A percentile compares a stretch with the other conserved stretches of the same genome.
Evolutionary conservation across 176 grass and related monocot species (phyloP).

Genomic region (Puya raimondii): DNA sequence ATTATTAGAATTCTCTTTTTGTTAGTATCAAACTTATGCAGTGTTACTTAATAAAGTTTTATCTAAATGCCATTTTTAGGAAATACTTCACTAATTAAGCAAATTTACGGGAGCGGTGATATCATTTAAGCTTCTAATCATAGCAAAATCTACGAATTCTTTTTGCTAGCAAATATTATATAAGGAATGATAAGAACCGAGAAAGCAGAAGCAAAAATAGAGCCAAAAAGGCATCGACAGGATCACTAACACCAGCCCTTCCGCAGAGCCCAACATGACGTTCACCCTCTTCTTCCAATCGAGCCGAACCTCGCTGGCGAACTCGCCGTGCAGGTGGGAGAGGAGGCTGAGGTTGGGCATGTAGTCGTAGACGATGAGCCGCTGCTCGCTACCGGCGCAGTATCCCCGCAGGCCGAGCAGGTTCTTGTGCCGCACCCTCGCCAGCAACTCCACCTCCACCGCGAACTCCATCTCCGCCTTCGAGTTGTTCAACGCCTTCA

Average conservation of each 20-base stretch:
- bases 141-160: too few species aligned
- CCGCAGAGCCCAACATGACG: constrained; percentile 34
- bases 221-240: background rate
- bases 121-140: too few species aligned
- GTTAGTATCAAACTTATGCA: too few species aligned
- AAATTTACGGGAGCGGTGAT: too few species aligned
- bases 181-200: too few species aligned
- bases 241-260: constrained; percentile 35
- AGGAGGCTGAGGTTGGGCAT: constrained; percentile 66
- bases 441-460: constrained; percentile 59
- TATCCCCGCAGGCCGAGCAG: constrained; percentile 57
- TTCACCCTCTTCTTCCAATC: constrained; percentile 37
- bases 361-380: constrained; percentile 77
- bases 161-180: too few species aligned
- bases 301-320: constrained; percentile 22
- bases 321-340: constrained; percentile 63
- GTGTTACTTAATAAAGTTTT: too few species aligned
- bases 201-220: background rate
- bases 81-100: too few species aligned
- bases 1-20: too few species aligned
- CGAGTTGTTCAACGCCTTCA: constrained; percentile 56
- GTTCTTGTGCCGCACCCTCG: constrained; percentile 53
- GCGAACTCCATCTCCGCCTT: constrained; percentile 86
- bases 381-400: constrained; percentile 37
- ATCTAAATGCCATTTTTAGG: too few species aligned